phyloP scores from a whole-genome alignment of 768 basidiomycete species.

The Calocera cornea region DNA sequence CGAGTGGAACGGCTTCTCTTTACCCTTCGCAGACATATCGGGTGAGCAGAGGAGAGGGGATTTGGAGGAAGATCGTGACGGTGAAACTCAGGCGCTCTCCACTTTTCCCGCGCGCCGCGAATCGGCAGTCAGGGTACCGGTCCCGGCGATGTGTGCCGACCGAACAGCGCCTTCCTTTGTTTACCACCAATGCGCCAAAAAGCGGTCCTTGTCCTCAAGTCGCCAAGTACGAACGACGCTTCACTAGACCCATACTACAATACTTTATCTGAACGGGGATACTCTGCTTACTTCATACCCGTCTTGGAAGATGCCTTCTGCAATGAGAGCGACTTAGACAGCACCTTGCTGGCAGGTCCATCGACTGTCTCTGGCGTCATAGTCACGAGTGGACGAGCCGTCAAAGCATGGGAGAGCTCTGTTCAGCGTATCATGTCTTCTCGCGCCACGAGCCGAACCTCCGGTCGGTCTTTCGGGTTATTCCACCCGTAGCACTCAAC shows the following conservation, averaged over 20 bases:
- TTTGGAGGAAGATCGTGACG: too few relatives aligned
- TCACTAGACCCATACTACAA: slow-evolving; percentile 45
- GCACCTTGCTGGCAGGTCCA: slow-evolving; percentile 32
- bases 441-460: not conserved
- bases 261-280: slow-evolving; percentile 36
- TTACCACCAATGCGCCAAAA: not conserved
- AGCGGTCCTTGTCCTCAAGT: slow-evolving; percentile 31
- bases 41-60: not conserved
- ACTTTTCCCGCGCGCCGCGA: not conserved
- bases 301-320: slow-evolving; percentile 54
- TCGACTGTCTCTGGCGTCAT: slow-evolving; percentile 44
- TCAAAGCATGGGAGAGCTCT: slow-evolving; percentile 53
- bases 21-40: slow-evolving; percentile 26
- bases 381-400: slow-evolving; percentile 64
- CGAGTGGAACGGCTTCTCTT: slow-evolving; percentile 75
- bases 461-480: not conserved
- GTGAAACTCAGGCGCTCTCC: slow-evolving; percentile 2
- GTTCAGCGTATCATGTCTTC: slow-evolving; percentile 15
- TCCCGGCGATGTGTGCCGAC: not conserved
- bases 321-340: slow-evolving; percentile 35
- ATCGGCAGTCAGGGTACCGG: slow-evolving; percentile 13
- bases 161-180: not conserved
- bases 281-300: slow-evolving; percentile 45
- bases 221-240: slow-evolving; percentile 21
- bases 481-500: slow-evolving; percentile 7